These are phyloP conservation scores for Chlamydomonas urium DNA, from an alignment of 139 green algal genomes.

Conservation along the genomic window DNA sequence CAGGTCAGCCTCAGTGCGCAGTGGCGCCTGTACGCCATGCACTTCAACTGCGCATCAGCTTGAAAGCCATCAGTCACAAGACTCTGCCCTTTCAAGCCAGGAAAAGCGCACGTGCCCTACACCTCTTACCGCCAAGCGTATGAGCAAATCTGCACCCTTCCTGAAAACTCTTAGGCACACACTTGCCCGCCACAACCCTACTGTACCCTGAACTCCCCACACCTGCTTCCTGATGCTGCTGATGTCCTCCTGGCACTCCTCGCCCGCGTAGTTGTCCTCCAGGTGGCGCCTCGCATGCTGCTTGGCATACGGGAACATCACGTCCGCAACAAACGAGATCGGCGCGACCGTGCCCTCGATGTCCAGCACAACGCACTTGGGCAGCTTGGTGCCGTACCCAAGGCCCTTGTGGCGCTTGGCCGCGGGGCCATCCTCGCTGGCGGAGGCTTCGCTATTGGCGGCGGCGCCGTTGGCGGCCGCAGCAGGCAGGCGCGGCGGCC, in stretches of 20 bases:
- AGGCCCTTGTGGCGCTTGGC: conserved; percentile 17
- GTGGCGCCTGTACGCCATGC: too few relatives aligned
- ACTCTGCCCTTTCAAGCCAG: too few relatives aligned
- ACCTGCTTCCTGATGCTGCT: conserved; percentile 61
- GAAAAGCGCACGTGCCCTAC: too few relatives aligned
- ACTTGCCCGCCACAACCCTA: background rate
- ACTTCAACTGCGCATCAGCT: too few relatives aligned
- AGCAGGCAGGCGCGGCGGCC: background rate
- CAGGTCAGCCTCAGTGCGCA: too few relatives aligned
- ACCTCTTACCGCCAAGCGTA: too few relatives aligned
- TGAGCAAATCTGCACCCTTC: too few relatives aligned
- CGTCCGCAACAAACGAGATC: conserved; percentile 84
- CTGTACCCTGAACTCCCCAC: background rate
- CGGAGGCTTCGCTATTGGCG: background rate
- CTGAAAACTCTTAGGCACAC: too few relatives aligned
- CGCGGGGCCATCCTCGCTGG: conserved; percentile 1
- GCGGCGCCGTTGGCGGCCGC: conserved; percentile 13
- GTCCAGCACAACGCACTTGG: conserved; percentile 77
- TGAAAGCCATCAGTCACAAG: too few relatives aligned
- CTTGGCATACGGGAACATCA: conserved; percentile 83
- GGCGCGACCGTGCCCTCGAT: conserved; percentile 94
- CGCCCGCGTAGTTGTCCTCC: conserved; percentile 47
- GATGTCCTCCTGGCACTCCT: conserved; percentile 68
- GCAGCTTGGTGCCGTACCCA: conserved; percentile 10
- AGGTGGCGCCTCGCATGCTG: conserved; percentile 57